Base-by-base conservation (phyloP, 2,329 filamentous ascomycete genomes). In the Epichloe aotearoae region DNA sequence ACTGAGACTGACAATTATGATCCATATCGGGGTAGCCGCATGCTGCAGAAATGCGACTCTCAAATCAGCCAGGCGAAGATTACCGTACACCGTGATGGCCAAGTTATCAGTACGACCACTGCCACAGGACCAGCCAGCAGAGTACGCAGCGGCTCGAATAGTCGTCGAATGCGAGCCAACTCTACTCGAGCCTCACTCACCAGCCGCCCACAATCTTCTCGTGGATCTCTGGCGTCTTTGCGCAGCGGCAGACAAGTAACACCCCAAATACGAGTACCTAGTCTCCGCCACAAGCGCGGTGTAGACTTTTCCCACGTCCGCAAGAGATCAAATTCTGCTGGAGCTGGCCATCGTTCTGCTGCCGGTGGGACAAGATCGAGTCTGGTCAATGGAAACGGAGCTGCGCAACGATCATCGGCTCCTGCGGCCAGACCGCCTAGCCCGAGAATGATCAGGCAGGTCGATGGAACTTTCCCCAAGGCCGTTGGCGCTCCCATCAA, bases 11-110 rank as follows among this genome's bases (percentile, higher is more conserved):
- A 70, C 8, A 93, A 84, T 65, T 95, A 95, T 59, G 90, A 95
- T 63, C 88, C 89, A 0, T 95, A 86, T 64, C 80, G 86, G 59
- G 80, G 85, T 4, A 88, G 84, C 3, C 74, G 76, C 6, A 64
- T 71, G 46, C 64, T 66, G 38, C 65, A 70, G 37, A 60, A 63
- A 7, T 61, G 58, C 37, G 63, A 70, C 23, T 68, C 71, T 0
- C 74, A 80, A 47, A 73, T 71, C 7, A 77, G 82, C 53, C 81
- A 82, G 58, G 75, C 83, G 33, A 85, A 80, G 58, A 78, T 89
- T 48, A 80, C 80, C 0, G 73, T 93, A 46, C 83, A 88, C 59
- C 78, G 81, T 23, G 70, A 73, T 50, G 62, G 61, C 53, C 54
- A 72, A 52, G 58, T 50, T 51, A 56, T 56, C 33, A 57, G 53